phyloP scores from a whole-genome alignment of 2,329 filamentous ascomycete genomes.

The Periconia sp. region DNA sequence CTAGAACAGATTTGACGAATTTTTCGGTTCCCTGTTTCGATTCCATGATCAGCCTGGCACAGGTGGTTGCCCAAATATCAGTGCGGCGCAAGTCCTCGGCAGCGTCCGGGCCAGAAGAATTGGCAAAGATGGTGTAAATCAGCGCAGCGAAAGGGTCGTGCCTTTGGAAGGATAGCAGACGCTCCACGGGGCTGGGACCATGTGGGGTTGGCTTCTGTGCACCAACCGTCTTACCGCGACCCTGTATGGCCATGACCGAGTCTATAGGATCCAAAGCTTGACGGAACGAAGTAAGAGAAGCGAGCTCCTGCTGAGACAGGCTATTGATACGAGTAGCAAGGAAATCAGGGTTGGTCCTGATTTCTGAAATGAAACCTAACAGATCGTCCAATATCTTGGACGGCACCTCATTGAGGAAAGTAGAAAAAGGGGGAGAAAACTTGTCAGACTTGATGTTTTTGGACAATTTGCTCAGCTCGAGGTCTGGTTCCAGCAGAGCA shows the following conservation, averaged over 20 bases:
- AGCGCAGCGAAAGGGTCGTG: slow-evolving; percentile 83
- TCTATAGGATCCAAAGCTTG: slow-evolving; percentile 79
- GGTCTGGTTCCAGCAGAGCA: slow-evolving; percentile 71
- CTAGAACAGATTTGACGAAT: slow-evolving; percentile 80
- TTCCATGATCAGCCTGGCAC: slow-evolving; percentile 78
- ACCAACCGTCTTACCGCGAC: slow-evolving; percentile 52
- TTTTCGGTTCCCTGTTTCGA: slow-evolving; percentile 76
- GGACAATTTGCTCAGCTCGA: slow-evolving; percentile 55
- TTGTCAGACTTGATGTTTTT: slow-evolving; percentile 46
- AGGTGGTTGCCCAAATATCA: slow-evolving; percentile 84
- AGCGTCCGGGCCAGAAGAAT: slow-evolving; percentile 78
- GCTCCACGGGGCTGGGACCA: slow-evolving; percentile 70
- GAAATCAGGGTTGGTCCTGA: slow-evolving; percentile 86
- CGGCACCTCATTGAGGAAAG: slow-evolving; percentile 69
- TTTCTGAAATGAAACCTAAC: slow-evolving; percentile 75
- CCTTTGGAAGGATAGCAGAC: slow-evolving; percentile 83
- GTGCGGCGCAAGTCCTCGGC: slow-evolving; percentile 77
- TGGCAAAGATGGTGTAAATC: slow-evolving; percentile 84
- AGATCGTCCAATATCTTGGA: slow-evolving; percentile 73
- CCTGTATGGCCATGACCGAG: slow-evolving; percentile 74
- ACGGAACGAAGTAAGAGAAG: slow-evolving; percentile 75
- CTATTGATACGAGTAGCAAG: slow-evolving; percentile 78
- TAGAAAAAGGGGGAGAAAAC: slow-evolving; percentile 43
- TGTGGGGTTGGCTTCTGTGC: slow-evolving; percentile 53
- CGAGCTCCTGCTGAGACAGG: slow-evolving; percentile 74